These are phyloP conservation scores for Juglanconis juglandina DNA, from an alignment of 2,329 filamentous ascomycete species.

Conservation along the genomic window DNA sequence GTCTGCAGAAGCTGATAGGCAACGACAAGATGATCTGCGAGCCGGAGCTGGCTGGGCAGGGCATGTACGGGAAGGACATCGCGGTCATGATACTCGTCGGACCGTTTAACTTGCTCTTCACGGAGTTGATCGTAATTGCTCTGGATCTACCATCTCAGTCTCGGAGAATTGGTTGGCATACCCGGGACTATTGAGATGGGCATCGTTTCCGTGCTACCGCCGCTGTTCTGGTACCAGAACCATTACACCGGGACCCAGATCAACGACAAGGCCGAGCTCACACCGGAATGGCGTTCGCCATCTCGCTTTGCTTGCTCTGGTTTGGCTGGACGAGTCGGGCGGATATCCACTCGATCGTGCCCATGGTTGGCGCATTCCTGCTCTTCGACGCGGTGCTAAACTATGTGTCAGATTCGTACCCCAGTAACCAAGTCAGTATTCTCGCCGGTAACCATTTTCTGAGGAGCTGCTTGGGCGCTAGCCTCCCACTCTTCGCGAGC, in stretches of 20 bases:
- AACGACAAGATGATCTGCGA: conserved; percentile 47
- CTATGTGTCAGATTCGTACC: conserved; percentile 17
- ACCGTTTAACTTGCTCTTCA: conserved; percentile 58
- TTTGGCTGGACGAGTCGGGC: conserved; percentile 50
- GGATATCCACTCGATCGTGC: conserved; percentile 17
- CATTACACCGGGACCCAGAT: conserved; percentile 63
- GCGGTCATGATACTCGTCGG: conserved; percentile 52
- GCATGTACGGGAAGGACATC: conserved; percentile 39
- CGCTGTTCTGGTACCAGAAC: conserved; percentile 62
- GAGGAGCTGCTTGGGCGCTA: conserved; percentile 9
- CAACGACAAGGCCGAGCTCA: conserved; percentile 50
- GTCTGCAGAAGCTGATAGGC: conserved; percentile 38
- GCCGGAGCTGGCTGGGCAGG: conserved; percentile 45
- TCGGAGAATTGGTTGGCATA: conserved; percentile 45
- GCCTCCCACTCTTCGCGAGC: conserved; percentile 21
- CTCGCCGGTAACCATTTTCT: conserved; percentile 13
- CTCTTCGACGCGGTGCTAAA: conserved; percentile 17
- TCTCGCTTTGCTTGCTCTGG: conserved; percentile 53
- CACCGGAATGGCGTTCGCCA: conserved; percentile 63
- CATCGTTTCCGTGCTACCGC: conserved; percentile 44
- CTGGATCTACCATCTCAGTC: conserved; percentile 52
- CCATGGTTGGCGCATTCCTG: conserved; percentile 13
- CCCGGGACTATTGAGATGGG: conserved; percentile 42
- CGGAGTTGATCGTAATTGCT: conserved; percentile 51
- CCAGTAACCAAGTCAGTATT: conserved; percentile 10